phyloP scores from a whole-genome alignment of 2,329 filamentous ascomycete species.

The Ascochyta viciae-villosae region DNA sequence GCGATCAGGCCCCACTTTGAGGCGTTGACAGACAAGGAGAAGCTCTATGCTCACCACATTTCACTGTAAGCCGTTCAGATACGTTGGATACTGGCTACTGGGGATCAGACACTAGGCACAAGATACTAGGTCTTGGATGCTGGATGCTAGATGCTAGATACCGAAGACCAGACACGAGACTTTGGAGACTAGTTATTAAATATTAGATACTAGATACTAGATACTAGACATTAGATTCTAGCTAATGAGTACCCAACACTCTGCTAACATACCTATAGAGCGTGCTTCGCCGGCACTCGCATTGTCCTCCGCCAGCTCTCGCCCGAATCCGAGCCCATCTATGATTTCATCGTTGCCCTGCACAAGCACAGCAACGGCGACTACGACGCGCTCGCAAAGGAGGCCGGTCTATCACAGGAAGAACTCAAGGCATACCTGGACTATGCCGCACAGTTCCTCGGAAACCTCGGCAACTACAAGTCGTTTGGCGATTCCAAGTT shows the following conservation, averaged over 20 bases:
- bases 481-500: constrained; percentile 60
- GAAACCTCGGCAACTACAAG: constrained; percentile 63
- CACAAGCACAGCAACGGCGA: constrained; percentile 57
- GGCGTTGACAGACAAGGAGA: constrained; percentile 74
- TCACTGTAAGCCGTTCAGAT: constrained; percentile 39
- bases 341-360: constrained; percentile 62
- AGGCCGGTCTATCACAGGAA: constrained; percentile 50
- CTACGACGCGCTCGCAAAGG: constrained; percentile 55
- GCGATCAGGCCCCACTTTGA: constrained; percentile 95
- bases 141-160: no score
- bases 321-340: constrained; percentile 59
- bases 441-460: constrained; percentile 56
- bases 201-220: no score
- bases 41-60: constrained; percentile 83
- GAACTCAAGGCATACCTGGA: constrained; percentile 49
- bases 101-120: no score
- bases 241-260: not conserved
- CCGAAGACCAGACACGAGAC: no score
- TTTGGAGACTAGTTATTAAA: no score
- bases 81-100: no score
- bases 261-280: constrained; percentile 36
- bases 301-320: constrained; percentile 62
- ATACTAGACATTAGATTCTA: no score
- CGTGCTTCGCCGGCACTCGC: constrained; percentile 58
- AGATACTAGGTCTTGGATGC: no score